Evolutionary conservation across 257 asterid species (phyloP), one percentile per base, ranked within the genome.

Genomic region (Petunia secreta): DNA sequence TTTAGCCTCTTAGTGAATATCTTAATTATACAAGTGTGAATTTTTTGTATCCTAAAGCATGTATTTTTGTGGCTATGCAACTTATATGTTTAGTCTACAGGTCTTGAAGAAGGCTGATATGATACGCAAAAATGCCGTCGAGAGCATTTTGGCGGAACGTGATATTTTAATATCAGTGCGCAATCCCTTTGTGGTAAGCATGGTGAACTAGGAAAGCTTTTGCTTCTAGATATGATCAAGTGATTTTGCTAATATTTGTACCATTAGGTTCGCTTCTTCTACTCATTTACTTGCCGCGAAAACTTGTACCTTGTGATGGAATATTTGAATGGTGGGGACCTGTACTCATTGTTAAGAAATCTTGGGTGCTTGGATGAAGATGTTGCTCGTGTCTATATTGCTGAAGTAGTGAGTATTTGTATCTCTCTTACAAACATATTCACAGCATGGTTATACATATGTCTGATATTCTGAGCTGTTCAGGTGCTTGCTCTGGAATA

Each of bases 401-500:
- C 99, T 54, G 99, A 96, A 96, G 98, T 96, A 80, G 99, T 94
- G 90, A 90, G 99, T 91, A 48, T 50, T 50, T 68, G 8, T 46
- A 64, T 63, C 36, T 43, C 80, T 46, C 62, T 48, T 71, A 48
- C 44, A 79, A 39, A 37, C 37, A 54, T 36, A 34, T 64, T 37
- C 13, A 4, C 46, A 41, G 37, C 37, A 64, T 64, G 75, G n/a
- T 10, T 41, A 63, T 63, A 37, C 41, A 63, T 80, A 44, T 46
- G 37, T 54, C 48, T 87, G 58, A 80, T 60, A 59, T 69, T 62
- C 14, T 50, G 37, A 43, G 83, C 59, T 86, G 84, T 63, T n/a
- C 88, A 96, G 99, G 99, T 96, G 74, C 99, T 96, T 87, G 99
- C 99, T 80, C 88, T 96, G 94, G 99, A 96, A 83, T 96, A 96